Evolutionary conservation across 1,284 basidiomycete species (phyloP), one percentile per base, ranked within the genome.

Genomic region (Sparassis latifolia): DNA sequence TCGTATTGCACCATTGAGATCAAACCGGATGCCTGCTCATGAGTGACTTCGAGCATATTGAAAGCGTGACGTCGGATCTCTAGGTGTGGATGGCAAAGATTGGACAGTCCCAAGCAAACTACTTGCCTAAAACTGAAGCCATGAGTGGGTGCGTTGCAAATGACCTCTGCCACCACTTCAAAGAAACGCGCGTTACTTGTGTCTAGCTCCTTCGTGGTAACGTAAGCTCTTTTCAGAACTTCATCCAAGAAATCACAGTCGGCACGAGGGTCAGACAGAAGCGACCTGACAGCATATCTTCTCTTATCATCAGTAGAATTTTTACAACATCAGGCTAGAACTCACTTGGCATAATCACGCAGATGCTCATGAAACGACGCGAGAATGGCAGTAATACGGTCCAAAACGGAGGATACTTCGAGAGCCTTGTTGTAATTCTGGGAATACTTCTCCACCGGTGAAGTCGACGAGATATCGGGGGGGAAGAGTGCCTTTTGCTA

Each of bases 51-150:
- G n/a, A 95, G 73, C 53, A 92, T 79, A 52, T 82, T 77, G 65
- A 95, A 88, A 0, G 94, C 88, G 44, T 80, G 79, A n/a, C 79
- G 77, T 4, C 94, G 84, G 42, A 88, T 82, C 32, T 77, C 73
- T 2, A 76, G 61, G 33, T 82, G 76, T 2, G 83, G 80, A 65
- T 96, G 89, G 35, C 89, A 89, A 2, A 97, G 77, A 65, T 96
- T 96, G 27, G 89, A 84, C 7, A 97, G 70, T 0, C 87, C 89
- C 3, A 96, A 74, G 59, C 87, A 94, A n/a, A 84, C 77, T 7
- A 84, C 73, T 62, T 96, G 91, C 32, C 80, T 74, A 59, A 91
- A 89, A 6, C 75, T 78, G 65, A 93, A 87, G 32, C 74, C 72
- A 59, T 82, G 84, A 12, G 64, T 65, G 5, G 82, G 75, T 5